Conservation (phyloP, 805 yeast species). For the Torulaspora delbrueckii region DNA sequence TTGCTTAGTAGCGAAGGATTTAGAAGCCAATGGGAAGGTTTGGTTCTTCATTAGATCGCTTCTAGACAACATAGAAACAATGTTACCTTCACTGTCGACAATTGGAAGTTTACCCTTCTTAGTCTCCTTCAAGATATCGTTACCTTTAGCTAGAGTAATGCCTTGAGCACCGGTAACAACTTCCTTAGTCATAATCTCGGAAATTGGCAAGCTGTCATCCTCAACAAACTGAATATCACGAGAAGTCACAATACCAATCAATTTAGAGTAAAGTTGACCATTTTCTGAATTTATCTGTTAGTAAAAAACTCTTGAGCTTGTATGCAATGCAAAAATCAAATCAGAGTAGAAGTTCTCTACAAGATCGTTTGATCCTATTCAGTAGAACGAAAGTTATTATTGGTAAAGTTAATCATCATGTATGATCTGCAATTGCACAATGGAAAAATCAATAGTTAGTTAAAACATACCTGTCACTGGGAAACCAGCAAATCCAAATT, state of each 20-base stretch:
- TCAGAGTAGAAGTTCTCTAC: conserved; percentile 65
- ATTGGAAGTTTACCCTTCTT: conserved; percentile 98
- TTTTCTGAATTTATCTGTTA: conserved; percentile 48
- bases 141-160: conserved; percentile 78
- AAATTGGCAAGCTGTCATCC: conserved; percentile 53
- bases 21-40: conserved; percentile 90
- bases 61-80: conserved; percentile 86
- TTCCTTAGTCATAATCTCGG: conserved; percentile 86
- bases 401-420: conserved; percentile 50
- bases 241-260: conserved; percentile 91
- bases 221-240: conserved; percentile 97
- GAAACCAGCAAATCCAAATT: conserved; percentile 92
- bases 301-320: conserved; percentile 13
- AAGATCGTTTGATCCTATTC: conserved; percentile 93
- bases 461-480: conserved; percentile 96
- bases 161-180: conserved; percentile 80
- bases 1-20: conserved; percentile 89
- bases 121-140: conserved; percentile 81
- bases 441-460: background rate
- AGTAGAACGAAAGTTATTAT: conserved; percentile 99
- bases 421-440: conserved; percentile 5
- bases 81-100: conserved; percentile 67
- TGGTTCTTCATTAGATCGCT: conserved; percentile 96
- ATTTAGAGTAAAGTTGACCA: conserved; percentile 83
- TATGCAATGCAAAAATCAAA: conserved; percentile 1